These are phyloP conservation scores for Ceriops zippeliana DNA, from an alignment of 345 rosid genomes.

Conservation along the genomic window DNA sequence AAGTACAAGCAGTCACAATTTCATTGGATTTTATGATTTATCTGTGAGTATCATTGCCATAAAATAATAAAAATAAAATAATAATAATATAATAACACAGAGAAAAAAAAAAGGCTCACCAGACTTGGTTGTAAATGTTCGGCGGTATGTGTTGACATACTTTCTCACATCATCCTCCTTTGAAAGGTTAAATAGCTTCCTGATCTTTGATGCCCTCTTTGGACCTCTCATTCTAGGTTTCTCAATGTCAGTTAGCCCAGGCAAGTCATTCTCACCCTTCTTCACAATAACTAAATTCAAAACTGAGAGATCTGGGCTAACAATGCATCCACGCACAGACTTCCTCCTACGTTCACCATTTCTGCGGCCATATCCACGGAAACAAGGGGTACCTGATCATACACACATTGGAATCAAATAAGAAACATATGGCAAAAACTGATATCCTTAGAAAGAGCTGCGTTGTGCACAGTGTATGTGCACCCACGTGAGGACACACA, in stretches of 20 bases:
- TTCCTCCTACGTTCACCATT: slow-evolving; percentile 78
- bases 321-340: slow-evolving; percentile 92
- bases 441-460: neutral
- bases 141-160: slow-evolving; percentile 78
- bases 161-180: slow-evolving; percentile 81
- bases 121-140: slow-evolving; percentile 69
- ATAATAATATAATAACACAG: too few relatives aligned
- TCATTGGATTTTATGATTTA: too few relatives aligned
- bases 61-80: too few relatives aligned
- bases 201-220: slow-evolving; percentile 76
- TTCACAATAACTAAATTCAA: slow-evolving; percentile 74
- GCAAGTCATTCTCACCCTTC: slow-evolving; percentile 79
- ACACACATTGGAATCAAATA: neutral
- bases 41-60: neutral
- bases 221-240: slow-evolving; percentile 89
- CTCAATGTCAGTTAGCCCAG: slow-evolving; percentile 68
- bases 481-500: neutral
- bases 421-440: neutral
- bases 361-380: slow-evolving; percentile 74
- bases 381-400: slow-evolving; percentile 69
- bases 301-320: slow-evolving; percentile 76
- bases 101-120: slow-evolving; percentile 30
- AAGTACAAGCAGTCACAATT: too few relatives aligned
- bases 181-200: slow-evolving; percentile 65
- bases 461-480: neutral